phyloP scores from a whole-genome alignment of 169 alveolate genomes.

The Babesia bovis region DNA sequence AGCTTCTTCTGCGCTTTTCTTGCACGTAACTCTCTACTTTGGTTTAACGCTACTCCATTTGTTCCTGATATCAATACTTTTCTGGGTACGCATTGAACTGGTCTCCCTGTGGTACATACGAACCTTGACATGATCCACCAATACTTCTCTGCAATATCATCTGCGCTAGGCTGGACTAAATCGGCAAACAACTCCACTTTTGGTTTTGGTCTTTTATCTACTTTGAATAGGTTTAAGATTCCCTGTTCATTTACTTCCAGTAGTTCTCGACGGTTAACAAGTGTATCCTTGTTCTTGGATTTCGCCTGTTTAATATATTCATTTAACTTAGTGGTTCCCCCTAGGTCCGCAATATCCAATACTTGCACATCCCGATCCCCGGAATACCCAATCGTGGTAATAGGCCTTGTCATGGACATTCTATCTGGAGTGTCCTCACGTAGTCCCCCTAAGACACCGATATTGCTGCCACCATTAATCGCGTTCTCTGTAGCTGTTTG shows the following conservation, averaged over 20 bases:
- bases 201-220: neutral
- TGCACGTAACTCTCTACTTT: slow-evolving; percentile 10
- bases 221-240: neutral
- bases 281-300: neutral
- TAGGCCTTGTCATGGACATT: too few relatives aligned
- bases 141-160: slow-evolving; percentile 32
- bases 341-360: too few relatives aligned
- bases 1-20: slow-evolving; percentile 26
- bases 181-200: neutral
- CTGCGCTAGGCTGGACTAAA: slow-evolving; percentile 29
- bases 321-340: neutral
- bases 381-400: neutral
- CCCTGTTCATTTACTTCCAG: slow-evolving; percentile 20
- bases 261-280: slow-evolving; percentile 25
- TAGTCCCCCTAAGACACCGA: too few relatives aligned
- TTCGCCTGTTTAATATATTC: neutral
- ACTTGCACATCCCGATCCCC: neutral
- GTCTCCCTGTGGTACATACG: slow-evolving; percentile 17
- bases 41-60: slow-evolving; percentile 33
- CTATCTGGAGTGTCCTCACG: neutral
- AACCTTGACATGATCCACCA: slow-evolving; percentile 56
- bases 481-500: too few relatives aligned
- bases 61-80: slow-evolving; percentile 34
- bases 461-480: too few relatives aligned
- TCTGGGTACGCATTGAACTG: slow-evolving; percentile 47